Base-by-base conservation (phyloP, 2,329 filamentous ascomycete species). In the Aspergillus nomiae region DNA sequence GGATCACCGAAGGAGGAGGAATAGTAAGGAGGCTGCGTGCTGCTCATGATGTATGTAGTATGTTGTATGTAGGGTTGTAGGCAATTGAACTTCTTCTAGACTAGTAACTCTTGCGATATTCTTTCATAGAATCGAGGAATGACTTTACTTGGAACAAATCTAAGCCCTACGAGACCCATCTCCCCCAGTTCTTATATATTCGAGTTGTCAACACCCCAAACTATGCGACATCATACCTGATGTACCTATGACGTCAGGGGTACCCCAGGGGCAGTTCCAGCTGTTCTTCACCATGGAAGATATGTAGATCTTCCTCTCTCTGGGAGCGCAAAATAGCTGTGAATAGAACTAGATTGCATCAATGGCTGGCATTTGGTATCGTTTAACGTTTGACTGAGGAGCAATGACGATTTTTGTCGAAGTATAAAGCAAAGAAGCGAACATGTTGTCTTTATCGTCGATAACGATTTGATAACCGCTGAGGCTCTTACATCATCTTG, bases 1-100 rank as follows among this genome's bases (percentile, higher is more conserved):
- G 63, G 55, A 30, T 38, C 46, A 4, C 57, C 60, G n/a, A 66
- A 66, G 61, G 55, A 61, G 46, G 65, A 63, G n/a, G 61, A 32
- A 48, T 63, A 48, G 50, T 69, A 67, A 4, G 65, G 63, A 21
- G 67, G 43, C 56, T 67, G 65, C 3, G 63, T 66, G 32, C 58
- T 61, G 30, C 56, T 67, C 61, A 65, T 69, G n/a, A n/a, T 63
- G 59, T 50, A 46, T 46, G n/a, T 16, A 16, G 26, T 60, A 16
- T 32, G 28, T 16, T 41, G 8, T 41, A 41, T 19, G 30, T 50
- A 30, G 26, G 7, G 4, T 1, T 10, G 28, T 32, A 7, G 51
- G 36, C 36, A n/a, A 54, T 21, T 36, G 19, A 54, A 36, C 1
- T n/a, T 16, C 48, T 51, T 24, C 14, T 5, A 16, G 19, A 24